phyloP scores from a whole-genome alignment of 164 flowering plant species.

The Berberis vulgaris region DNA sequence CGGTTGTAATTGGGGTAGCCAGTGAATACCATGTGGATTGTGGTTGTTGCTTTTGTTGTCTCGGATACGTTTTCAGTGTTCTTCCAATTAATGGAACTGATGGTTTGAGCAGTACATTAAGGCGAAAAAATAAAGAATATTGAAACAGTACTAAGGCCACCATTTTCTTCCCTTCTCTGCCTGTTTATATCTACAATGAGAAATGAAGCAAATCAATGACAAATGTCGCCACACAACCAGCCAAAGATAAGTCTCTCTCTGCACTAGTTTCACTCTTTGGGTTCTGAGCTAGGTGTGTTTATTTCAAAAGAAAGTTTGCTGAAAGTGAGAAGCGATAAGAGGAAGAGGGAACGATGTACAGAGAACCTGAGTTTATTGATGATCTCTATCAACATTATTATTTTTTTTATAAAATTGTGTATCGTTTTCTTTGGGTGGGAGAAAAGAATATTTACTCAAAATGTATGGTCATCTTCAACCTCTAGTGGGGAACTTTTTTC shows the following conservation, averaged over 20 bases:
- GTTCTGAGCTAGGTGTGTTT: no score
- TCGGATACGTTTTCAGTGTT: conserved; percentile 4
- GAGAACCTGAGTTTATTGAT: background rate
- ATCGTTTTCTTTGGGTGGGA: no score
- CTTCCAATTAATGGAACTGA: conserved; percentile 5
- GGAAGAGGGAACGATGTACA: background rate
- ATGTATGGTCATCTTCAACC: no score
- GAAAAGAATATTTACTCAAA: no score
- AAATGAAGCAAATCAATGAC: background rate
- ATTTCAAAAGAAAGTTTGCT: no score
- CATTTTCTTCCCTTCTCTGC: conserved; percentile 13
- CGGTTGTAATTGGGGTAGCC: no score
- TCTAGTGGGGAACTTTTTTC: background rate
- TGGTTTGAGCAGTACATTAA: conserved; percentile 27
- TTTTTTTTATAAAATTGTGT: no score
- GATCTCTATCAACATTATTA: no score
- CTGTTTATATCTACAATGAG: background rate
- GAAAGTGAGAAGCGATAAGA: background rate
- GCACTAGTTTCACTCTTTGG: no score
- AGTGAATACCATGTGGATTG: conserved; percentile 4
- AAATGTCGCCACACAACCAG: no score
- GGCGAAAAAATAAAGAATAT: conserved; percentile 29
- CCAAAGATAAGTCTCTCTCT: no score
- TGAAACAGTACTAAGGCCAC: conserved; percentile 17
- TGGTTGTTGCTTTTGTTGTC: background rate